Percentiles rank a stretch among this genome's conserved stretches.
Conservation (phyloP, 2,329 filamentous ascomycete genomes). For the Talaromyces pinophilus region DNA sequence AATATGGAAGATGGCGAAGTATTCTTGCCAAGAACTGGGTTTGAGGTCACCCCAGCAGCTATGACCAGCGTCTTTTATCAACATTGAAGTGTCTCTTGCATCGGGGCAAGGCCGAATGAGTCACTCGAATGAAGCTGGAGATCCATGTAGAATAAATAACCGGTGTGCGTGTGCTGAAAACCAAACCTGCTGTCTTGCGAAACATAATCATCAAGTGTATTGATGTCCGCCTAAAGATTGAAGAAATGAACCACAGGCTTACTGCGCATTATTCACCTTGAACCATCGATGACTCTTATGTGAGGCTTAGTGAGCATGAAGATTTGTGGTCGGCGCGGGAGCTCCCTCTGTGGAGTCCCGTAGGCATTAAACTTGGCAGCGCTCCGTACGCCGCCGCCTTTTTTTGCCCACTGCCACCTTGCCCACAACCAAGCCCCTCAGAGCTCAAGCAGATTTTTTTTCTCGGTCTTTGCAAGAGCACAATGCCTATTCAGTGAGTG, state of each 20-base stretch:
- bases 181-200: not conserved
- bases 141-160: not conserved
- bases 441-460: slow-evolving; percentile 6
- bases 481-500: slow-evolving; percentile 24
- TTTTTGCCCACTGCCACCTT: slow-evolving; percentile 23
- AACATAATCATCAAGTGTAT: not conserved
- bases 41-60: not conserved
- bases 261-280: not conserved
- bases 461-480: slow-evolving; percentile 1
- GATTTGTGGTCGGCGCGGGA: not conserved
- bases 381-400: slow-evolving; percentile 17
- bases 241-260: not conserved
- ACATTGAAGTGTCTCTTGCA: not conserved
- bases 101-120: not conserved
- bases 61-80: not conserved
- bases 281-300: not conserved
- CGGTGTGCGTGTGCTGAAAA: not conserved
- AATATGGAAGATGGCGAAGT: not conserved
- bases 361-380: slow-evolving; percentile 13
- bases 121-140: not conserved
- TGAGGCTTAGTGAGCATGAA: not conserved
- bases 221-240: not conserved
- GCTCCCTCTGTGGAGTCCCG: slow-evolving; percentile 17
- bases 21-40: not conserved
- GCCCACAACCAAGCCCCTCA: slow-evolving; percentile 23